Evolutionary conservation across 306 rosid species (phyloP).

Genomic region (Crataegus laevigata): DNA sequence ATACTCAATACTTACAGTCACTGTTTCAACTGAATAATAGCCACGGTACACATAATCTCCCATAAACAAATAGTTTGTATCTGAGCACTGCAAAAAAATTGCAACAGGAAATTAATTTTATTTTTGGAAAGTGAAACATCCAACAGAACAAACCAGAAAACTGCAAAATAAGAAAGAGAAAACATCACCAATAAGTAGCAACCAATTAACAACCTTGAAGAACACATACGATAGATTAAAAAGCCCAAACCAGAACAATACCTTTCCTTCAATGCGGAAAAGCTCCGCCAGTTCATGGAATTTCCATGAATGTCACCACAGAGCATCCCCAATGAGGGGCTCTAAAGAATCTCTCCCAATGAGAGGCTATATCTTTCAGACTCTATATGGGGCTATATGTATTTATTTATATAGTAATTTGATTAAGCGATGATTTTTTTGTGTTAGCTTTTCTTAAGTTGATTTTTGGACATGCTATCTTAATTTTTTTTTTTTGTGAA

Average conservation of each 20-base stretch:
- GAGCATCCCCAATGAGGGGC: no score
- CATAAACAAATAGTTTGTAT: constrained; percentile 94
- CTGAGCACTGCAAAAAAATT: constrained; percentile 75
- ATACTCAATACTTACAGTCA: constrained; percentile 53
- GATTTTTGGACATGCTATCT: no score
- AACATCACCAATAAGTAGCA: background rate
- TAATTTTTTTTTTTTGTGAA: no score
- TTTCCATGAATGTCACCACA: constrained; percentile 97
- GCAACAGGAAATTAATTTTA: constrained; percentile 14
- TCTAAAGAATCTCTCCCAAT: no score
- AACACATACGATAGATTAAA: constrained; percentile 5
- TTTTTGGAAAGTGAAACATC: background rate
- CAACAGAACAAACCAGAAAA: background rate
- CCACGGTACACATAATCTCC: constrained; percentile 99
- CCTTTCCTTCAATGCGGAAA: constrained; percentile 96
- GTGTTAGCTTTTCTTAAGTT: no score
- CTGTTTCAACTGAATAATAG: constrained; percentile 93
- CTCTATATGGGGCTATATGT: no score
- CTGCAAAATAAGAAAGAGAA: background rate
- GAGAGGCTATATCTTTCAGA: no score
- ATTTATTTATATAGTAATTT: no score
- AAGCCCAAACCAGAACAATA: constrained; percentile 22
- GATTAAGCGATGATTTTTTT: no score
- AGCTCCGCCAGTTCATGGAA: constrained; percentile 99
- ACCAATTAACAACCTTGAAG: background rate